Base-by-base conservation (phyloP, 176 grass and related monocot genomes). In the Avena atlantica region DNA sequence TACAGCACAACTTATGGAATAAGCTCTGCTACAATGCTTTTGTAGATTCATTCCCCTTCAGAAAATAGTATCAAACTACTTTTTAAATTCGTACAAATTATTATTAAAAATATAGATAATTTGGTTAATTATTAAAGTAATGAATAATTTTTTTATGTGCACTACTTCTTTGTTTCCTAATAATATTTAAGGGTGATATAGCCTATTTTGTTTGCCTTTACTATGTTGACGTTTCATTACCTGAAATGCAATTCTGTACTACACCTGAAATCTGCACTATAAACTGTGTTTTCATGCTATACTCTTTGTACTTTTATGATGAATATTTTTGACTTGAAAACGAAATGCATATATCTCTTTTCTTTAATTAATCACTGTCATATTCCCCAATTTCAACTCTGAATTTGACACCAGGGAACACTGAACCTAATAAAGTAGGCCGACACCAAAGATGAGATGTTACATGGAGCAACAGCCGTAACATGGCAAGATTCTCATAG, bases 401-500 rank as follows among this genome's bases (percentile, higher is more conserved):
- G 12, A 52, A 57, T 12, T 85, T 66, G 52, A 66, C 27, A 14
- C n/a, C 19, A 69, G 53, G 63, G 79, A 86, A 56, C 79, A 56
- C 50, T 86, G 72, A 78, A 90, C 68, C 70, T 88, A 50, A 68
- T 45, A 86, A 71, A 86, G n/a, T 67, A 37, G 83, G 14, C 80
- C 86, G 73, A 68, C 87, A 89, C 20, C 79, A 79, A 68, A 74
- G 90, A 86, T 86, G 90, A 68, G 83, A 82, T 84, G 80, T 55
- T 61, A 62, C 29, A 87, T 78, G 62, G 70, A 77, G 76, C 80
- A 88, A 82, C 70, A 85, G 79, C 14, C 84, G 60, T 92, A 92
- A 92, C 90, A 89, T 92, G 87, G 65, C 59, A 62, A 88, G 84
- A 92, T 92, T 89, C 86, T 66, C 15, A 5, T 12, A 59, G 76